These are phyloP conservation scores for Anacardium occidentale DNA, from an alignment of 345 rosid species.

Conservation along the genomic window DNA sequence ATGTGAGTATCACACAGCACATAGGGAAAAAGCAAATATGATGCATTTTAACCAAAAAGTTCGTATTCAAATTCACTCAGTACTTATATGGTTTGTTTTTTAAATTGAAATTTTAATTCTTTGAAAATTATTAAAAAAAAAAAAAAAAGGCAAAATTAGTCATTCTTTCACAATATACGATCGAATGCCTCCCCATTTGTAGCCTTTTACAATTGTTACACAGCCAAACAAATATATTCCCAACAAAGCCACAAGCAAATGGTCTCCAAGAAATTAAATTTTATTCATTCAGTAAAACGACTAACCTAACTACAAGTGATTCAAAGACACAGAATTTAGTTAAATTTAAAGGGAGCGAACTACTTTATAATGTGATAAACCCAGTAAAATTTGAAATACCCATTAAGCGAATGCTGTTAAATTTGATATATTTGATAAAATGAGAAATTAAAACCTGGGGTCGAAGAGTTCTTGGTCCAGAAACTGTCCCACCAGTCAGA, in stretches of 20 bases:
- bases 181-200: background rate
- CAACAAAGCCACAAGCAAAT: background rate
- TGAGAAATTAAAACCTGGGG: constrained; percentile 44
- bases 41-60: background rate
- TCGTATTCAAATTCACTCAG: background rate
- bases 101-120: background rate
- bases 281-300: background rate
- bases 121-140: background rate
- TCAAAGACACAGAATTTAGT: background rate
- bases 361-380: background rate
- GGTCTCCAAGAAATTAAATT: background rate
- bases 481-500: constrained; percentile 94
- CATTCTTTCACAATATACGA: background rate
- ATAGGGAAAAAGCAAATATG: background rate
- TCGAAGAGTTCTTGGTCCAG: constrained; percentile 71
- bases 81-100: background rate
- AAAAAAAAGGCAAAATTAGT: background rate
- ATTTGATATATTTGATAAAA: background rate
- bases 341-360: background rate
- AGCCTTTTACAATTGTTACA: background rate
- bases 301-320: background rate
- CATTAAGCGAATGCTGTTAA: background rate
- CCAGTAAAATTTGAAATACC: background rate
- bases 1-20: background rate
- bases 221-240: background rate